Evolutionary conservation across 2,329 filamentous ascomycete genomes (phyloP).

Genomic region (Fusarium cyanostomum): DNA sequence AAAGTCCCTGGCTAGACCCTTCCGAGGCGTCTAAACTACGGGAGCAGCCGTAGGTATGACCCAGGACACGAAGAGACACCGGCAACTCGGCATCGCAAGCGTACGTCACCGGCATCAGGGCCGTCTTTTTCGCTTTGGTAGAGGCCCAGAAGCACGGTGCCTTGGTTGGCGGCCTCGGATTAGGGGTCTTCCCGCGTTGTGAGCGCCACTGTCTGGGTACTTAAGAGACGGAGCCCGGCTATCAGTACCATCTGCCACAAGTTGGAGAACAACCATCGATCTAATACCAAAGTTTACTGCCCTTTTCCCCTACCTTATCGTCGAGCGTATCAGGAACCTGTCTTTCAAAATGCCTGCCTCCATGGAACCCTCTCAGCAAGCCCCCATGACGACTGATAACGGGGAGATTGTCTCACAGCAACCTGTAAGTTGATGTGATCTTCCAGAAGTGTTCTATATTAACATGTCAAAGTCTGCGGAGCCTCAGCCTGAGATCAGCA

Average conservation of each 20-base stretch:
- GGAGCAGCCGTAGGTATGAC: constrained; percentile 16
- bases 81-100: constrained; percentile 33
- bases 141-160: constrained; percentile 5
- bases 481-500: constrained; percentile 55
- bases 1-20: constrained; percentile 14
- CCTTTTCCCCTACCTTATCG: background rate
- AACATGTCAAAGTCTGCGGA: constrained; percentile 46
- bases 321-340: background rate
- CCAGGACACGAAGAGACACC: constrained; percentile 4
- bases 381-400: constrained; percentile 53
- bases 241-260: constrained; percentile 18
- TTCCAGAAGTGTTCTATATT: background rate
- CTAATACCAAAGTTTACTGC: constrained; percentile 18
- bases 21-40: constrained; percentile 12
- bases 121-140: background rate
- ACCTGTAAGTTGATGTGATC: constrained; percentile 48
- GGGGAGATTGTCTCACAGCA: constrained; percentile 53
- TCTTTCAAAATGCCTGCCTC: constrained; percentile 52
- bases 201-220: constrained; percentile 24
- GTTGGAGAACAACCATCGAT: constrained; percentile 19
- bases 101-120: constrained; percentile 23
- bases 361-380: constrained; percentile 55
- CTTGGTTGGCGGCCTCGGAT: constrained; percentile 1
- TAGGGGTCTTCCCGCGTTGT: background rate
- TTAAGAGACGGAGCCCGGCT: constrained; percentile 27